Evolutionary conservation across 169 alveolate species (phyloP).

Genomic region (Hepatocystis sp.): DNA sequence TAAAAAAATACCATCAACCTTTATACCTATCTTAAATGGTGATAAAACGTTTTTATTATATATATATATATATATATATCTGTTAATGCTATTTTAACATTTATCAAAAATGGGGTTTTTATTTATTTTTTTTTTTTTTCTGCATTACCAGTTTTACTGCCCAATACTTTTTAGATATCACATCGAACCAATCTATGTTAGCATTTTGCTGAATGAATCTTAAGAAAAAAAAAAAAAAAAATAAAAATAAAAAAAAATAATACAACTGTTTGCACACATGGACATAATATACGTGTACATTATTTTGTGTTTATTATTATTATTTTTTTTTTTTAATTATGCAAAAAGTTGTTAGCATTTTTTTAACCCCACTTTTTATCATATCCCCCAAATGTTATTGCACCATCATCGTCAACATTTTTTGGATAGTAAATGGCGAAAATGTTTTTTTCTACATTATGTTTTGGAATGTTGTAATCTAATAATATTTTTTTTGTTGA

Average conservation of each 20-base stretch:
- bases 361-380: conserved; percentile 40
- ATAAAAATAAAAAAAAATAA: no score
- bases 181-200: conserved; percentile 67
- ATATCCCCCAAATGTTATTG: conserved; percentile 74
- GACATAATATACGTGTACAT: no score
- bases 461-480: conserved; percentile 57
- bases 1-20: conserved; percentile 45
- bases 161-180: conserved; percentile 69
- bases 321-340: conserved; percentile 1
- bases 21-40: conserved; percentile 45
- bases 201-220: conserved; percentile 52
- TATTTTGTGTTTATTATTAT: no score
- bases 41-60: conserved; percentile 2
- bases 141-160: conserved; percentile 47
- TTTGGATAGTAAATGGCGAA: conserved; percentile 72
- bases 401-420: conserved; percentile 63
- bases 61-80: neutral
- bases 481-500: conserved; percentile 25
- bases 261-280: neutral
- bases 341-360: neutral
- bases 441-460: conserved; percentile 24
- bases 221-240: conserved; percentile 6
- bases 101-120: no score
- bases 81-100: conserved; percentile 7
- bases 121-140: no score